Evolutionary conservation across 345 rosid genomes (phyloP).

Genomic region (Corchorus olitorius): DNA sequence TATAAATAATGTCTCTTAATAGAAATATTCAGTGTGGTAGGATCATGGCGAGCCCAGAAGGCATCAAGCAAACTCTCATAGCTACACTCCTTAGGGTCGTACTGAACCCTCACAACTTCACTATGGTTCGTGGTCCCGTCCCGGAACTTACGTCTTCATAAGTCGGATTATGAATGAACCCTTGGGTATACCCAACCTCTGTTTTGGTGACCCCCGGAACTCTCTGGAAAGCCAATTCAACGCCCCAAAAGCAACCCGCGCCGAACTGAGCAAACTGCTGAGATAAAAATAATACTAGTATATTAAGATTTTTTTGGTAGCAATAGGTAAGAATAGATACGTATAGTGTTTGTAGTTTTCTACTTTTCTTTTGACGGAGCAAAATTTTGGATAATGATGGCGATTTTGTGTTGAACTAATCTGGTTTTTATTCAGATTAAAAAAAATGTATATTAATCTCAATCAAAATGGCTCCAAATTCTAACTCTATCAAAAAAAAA

Average conservation of each 20-base stretch:
- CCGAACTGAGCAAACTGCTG: conserved; percentile 81
- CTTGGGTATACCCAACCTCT: conserved; percentile 87
- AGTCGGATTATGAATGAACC: conserved; percentile 59
- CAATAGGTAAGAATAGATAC: no score
- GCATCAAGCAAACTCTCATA: conserved; percentile 67
- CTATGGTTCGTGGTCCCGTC: conserved; percentile 58
- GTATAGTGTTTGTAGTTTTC: no score
- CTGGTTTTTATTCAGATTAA: no score
- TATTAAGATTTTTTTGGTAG: no score
- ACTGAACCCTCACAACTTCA: conserved; percentile 90
- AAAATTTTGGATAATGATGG: no score
- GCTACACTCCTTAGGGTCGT: conserved; percentile 76
- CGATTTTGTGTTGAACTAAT: no score
- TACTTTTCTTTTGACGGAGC: no score
- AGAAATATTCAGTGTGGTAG: conserved; percentile 84
- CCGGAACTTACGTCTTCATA: conserved; percentile 84
- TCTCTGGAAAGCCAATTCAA: conserved; percentile 87
- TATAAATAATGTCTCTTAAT: no score
- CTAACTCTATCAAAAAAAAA: no score
- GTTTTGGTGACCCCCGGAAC: conserved; percentile 76
- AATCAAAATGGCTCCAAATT: no score
- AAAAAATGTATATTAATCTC: background rate
- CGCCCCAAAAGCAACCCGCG: conserved; percentile 98
- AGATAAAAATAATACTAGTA: no score
- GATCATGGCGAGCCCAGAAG: conserved; percentile 94